Conservation (phyloP, 2,329 filamentous ascomycete genomes). For the Aspergillus fischeri region DNA sequence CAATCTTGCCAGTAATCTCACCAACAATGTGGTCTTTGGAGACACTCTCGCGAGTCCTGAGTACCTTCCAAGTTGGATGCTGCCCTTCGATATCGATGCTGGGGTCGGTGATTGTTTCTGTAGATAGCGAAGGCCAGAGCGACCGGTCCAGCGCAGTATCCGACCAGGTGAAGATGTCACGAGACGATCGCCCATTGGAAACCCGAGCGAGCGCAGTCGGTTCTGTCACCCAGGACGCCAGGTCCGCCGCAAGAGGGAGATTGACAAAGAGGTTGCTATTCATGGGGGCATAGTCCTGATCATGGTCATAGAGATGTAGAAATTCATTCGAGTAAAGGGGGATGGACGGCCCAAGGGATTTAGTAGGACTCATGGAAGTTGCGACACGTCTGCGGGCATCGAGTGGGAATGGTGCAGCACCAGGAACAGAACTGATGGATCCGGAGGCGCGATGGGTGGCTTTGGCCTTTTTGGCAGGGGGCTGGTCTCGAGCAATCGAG, state of each 20-base stretch:
- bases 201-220: slow-evolving; percentile 64
- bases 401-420: slow-evolving; percentile 62
- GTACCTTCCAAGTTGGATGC: slow-evolving; percentile 63
- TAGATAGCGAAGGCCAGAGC: slow-evolving; percentile 49
- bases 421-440: slow-evolving; percentile 66
- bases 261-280: slow-evolving; percentile 75
- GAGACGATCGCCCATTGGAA: slow-evolving; percentile 57
- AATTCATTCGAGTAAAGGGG: slow-evolving; percentile 73
- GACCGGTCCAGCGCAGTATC: slow-evolving; percentile 53
- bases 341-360: slow-evolving; percentile 56
- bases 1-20: slow-evolving; percentile 74
- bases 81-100: slow-evolving; percentile 49
- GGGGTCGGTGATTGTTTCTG: slow-evolving; percentile 51
- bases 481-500: slow-evolving; percentile 45
- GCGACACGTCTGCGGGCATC: slow-evolving; percentile 58
- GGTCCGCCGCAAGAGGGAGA: slow-evolving; percentile 67
- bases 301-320: slow-evolving; percentile 66
- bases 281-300: slow-evolving; percentile 53
- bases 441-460: slow-evolving; percentile 73
- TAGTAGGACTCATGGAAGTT: slow-evolving; percentile 69
- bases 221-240: slow-evolving; percentile 76
- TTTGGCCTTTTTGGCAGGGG: slow-evolving; percentile 74
- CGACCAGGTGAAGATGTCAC: slow-evolving; percentile 67
- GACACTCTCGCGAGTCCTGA: slow-evolving; percentile 51
- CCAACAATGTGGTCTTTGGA: slow-evolving; percentile 55